phyloP scores from a whole-genome alignment of 1,139 yeast species.

The Protomyces arabidopsidicola region DNA sequence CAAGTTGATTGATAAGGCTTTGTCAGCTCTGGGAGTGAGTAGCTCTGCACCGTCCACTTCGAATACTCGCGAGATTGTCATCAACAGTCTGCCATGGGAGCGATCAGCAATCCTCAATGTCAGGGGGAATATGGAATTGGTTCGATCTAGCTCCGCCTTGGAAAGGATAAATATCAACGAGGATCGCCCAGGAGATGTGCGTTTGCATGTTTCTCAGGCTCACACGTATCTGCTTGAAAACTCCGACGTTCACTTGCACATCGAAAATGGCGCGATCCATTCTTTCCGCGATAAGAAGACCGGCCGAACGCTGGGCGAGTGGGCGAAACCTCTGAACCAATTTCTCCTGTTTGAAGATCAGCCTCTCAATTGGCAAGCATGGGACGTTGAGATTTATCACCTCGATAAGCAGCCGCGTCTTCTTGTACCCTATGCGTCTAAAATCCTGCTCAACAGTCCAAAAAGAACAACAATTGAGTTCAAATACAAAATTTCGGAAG shows the following conservation, averaged over 20 bases:
- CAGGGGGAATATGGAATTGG: too few relatives aligned
- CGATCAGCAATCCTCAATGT: constrained; percentile 47
- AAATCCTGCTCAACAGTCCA: constrained; percentile 52
- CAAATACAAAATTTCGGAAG: constrained; percentile 52
- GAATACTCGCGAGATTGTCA: constrained; percentile 40
- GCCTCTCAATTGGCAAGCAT: constrained; percentile 90
- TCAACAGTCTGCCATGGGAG: constrained; percentile 65
- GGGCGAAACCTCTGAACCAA: constrained; percentile 49
- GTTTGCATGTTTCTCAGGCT: constrained; percentile 25
- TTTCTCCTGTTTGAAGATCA: constrained; percentile 78
- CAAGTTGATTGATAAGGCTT: constrained; percentile 51
- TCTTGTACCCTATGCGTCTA: constrained; percentile 66
- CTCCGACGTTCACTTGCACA: constrained; percentile 54
- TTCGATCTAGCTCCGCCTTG: too few relatives aligned
- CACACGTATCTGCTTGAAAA: constrained; percentile 53
- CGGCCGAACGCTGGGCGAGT: constrained; percentile 45
- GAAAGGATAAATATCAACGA: too few relatives aligned
- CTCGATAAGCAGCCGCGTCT: constrained; percentile 61
- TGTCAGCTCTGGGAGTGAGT: constrained; percentile 45
- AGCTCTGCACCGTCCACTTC: too few relatives aligned
- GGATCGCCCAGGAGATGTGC: constrained; percentile 27
- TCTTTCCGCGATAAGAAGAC: constrained; percentile 60
- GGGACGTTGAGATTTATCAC: constrained; percentile 93
- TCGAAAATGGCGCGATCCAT: constrained; percentile 61
- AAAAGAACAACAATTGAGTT: constrained; percentile 61